phyloP scores from a whole-genome alignment of 768 basidiomycete genomes.

The Tylopilus rubrobrunneus region DNA sequence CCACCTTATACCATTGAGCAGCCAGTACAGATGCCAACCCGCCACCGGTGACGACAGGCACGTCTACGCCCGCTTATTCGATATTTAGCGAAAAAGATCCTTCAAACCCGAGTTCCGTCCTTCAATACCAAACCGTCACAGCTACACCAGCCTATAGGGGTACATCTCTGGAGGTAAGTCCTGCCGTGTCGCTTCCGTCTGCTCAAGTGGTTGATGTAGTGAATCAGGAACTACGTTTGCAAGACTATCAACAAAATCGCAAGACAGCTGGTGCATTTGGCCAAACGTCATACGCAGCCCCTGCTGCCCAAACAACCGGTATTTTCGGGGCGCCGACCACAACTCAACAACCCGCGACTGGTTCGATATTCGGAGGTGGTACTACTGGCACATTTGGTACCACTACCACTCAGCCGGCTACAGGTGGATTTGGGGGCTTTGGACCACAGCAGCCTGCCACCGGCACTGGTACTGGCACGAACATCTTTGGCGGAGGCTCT shows the following conservation, averaged over 20 bases:
- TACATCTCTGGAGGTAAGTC: slow-evolving; percentile 68
- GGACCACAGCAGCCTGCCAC: slow-evolving; percentile 36
- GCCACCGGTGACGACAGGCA: slow-evolving; percentile 64
- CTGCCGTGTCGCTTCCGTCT: slow-evolving; percentile 2
- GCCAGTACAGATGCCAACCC: slow-evolving; percentile 36
- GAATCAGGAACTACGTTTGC: slow-evolving; percentile 63
- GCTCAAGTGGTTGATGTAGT: slow-evolving; percentile 1
- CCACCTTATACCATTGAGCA: slow-evolving; percentile 16
- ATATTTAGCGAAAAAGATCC: slow-evolving; percentile 65
- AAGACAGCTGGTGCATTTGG: slow-evolving; percentile 69
- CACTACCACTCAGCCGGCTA: slow-evolving; percentile 24
- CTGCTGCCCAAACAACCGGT: slow-evolving; percentile 22
- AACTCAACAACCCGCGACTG: slow-evolving; percentile 27
- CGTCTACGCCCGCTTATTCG: slow-evolving; percentile 60
- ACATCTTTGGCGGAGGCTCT: slow-evolving; percentile 40
- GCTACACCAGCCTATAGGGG: slow-evolving; percentile 77
- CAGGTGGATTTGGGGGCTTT: slow-evolving; percentile 31
- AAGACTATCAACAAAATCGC: slow-evolving; percentile 73
- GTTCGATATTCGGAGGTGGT: slow-evolving; percentile 30
- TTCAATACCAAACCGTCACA: slow-evolving; percentile 80
- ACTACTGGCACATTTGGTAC: slow-evolving; percentile 21
- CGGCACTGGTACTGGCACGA: slow-evolving; percentile 29
- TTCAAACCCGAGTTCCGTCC: slow-evolving; percentile 37
- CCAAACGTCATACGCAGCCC: slow-evolving; percentile 34
- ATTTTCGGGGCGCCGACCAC: slow-evolving; percentile 27